Base-by-base conservation (phyloP, 768 basidiomycete genomes). In the Boletus reticuloceps region DNA sequence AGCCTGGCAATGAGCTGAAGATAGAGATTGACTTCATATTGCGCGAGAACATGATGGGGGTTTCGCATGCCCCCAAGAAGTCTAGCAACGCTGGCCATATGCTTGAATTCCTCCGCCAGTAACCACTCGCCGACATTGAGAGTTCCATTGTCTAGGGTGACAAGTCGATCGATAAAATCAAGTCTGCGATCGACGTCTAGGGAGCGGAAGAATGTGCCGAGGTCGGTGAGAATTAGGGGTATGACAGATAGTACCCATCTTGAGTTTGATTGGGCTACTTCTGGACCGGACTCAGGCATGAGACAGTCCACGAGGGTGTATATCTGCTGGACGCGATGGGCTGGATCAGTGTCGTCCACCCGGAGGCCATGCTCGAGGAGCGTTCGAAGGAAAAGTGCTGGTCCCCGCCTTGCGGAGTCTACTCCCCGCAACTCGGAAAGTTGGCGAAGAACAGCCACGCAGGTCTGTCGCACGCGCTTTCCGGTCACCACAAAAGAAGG, bases 71-170 rank as follows among this genome's bases (percentile, higher is more conserved):
- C 57, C 14, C 71, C 66, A 43, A 83, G 65, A 2, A 60, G 57
- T 47, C 74, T 72, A 20, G 83, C 69, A 20, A 70, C 64, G 13
- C 66, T 67, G 8, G 69, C 69, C 43, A 87, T 69, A n/a, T 75
- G 70, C 64, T 81, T 82, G 54, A 87, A 61, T 56, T 88, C 86
- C 58, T 86, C 82, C n/a, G 71, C 62, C 10, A 92, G 61, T 25
- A 91, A 62, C 88, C 88, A 92, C 55, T 88, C 85, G 41, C 61
- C 65, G 10, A 69, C 14, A 16, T 59, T 51, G 12, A 69, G 59
- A 1, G 50, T 57, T 22, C 58, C 66, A 3, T 63, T 67, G 58
- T 92, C 90, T 14, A 91, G 68, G 17, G 67, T 72, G 20, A 80
- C 73, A 4, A 91, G 74, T 6, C 82, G 77, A 45, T 77, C 71